Percentiles rank a stretch among this genome's conserved stretches.
Evolutionary conservation across 257 asterid species (phyloP).

Genomic region (Solanum dulcamara): DNA sequence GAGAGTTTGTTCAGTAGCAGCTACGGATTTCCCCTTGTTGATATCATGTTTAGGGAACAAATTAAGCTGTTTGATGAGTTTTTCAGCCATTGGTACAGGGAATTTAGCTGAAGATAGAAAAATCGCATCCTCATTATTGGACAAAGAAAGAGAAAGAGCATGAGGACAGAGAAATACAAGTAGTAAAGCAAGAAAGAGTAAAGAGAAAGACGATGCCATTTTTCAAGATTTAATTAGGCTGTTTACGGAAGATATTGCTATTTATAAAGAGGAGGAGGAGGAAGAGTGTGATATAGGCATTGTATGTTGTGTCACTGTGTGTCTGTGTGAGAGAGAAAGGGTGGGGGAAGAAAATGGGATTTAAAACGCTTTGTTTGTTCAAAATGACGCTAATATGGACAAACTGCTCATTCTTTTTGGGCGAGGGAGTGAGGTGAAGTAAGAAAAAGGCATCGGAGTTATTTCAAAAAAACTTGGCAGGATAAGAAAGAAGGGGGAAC

Average conservation of each 20-base stretch:
- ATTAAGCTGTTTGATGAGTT: conserved; percentile 38
- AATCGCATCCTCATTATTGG: background rate
- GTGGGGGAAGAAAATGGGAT: conserved; percentile 1
- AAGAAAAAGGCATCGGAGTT: too few relatives aligned
- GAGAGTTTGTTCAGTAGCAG: conserved; percentile 13
- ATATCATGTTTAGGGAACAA: conserved; percentile 45
- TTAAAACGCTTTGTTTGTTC: background rate
- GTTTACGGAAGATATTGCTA: background rate
- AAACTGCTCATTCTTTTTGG: background rate
- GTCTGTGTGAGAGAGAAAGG: background rate
- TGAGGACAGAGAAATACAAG: background rate
- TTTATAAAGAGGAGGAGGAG: background rate
- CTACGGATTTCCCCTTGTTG: conserved; percentile 2
- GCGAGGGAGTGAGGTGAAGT: background rate
- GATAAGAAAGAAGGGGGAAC: too few relatives aligned
- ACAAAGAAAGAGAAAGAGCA: background rate
- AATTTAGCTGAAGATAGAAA: background rate
- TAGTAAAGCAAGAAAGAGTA: background rate
- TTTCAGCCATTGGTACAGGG: conserved; percentile 20
- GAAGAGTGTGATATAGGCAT: background rate
- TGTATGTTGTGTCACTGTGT: background rate
- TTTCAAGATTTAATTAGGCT: background rate
- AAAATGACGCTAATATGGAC: conserved; percentile 1
- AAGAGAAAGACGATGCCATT: conserved; percentile 1
- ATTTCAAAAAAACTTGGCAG: too few relatives aligned